These are phyloP conservation scores for Gillenia trifoliata DNA, from an alignment of 306 rosid genomes.

Conservation along the genomic window DNA sequence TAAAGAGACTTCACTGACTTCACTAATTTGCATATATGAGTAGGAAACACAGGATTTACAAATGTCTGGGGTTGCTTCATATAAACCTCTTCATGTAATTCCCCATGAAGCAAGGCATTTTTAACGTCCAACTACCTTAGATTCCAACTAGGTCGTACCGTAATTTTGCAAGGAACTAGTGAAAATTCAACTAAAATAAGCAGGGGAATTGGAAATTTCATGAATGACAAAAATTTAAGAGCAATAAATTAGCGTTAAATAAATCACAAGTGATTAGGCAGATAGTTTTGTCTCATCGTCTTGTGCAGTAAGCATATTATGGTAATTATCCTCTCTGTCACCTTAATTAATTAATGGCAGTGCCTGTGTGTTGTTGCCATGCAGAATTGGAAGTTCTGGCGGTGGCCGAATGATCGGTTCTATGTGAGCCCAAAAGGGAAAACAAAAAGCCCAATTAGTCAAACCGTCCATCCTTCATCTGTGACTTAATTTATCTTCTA, in stretches of 20 bases:
- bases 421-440: neutral
- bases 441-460: neutral
- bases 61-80: too few species aligned
- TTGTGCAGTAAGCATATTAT: neutral
- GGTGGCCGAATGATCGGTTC: neutral
- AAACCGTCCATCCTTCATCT: conserved; percentile 1
- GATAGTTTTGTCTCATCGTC: neutral
- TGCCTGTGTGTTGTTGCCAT: neutral
- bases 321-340: neutral
- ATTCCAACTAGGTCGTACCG: too few species aligned
- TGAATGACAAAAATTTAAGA: neutral
- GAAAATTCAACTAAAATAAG: neutral
- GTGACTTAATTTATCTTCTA: neutral
- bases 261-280: neutral
- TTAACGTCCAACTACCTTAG: too few species aligned
- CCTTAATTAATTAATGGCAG: neutral
- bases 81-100: too few species aligned
- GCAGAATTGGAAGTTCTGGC: too few species aligned
- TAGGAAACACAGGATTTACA: too few species aligned
- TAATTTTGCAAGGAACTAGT: too few species aligned
- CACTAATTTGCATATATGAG: too few species aligned
- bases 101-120: too few species aligned
- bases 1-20: too few species aligned
- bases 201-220: neutral
- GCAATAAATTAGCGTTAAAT: neutral